These are phyloP conservation scores for Annona squamosa DNA, from an alignment of 164 flowering plant species.

Conservation along the genomic window DNA sequence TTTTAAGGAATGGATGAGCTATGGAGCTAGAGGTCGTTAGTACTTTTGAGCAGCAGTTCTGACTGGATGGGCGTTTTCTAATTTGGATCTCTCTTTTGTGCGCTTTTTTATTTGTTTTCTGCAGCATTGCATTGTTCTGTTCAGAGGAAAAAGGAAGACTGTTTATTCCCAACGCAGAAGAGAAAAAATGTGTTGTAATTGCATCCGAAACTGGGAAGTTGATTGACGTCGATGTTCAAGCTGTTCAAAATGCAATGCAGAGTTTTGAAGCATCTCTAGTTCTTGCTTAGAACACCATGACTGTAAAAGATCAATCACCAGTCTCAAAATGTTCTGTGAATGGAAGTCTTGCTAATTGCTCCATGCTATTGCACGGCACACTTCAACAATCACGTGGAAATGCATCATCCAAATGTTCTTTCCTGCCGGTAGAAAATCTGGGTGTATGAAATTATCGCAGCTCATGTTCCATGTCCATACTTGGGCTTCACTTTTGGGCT, in stretches of 20 bases:
- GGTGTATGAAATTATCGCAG: neutral
- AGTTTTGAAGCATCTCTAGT: constrained; percentile 48
- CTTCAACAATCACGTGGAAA: neutral
- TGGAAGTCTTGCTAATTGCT: neutral
- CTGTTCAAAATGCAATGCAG: constrained; percentile 45
- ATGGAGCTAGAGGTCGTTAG: too few relatives aligned
- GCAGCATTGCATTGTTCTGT: constrained; percentile 65
- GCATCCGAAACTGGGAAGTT: constrained; percentile 72
- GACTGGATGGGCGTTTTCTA: neutral
- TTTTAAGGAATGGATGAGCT: too few relatives aligned
- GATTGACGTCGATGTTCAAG: constrained; percentile 52
- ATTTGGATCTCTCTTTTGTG: neutral
- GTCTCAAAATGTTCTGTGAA: constrained; percentile 3
- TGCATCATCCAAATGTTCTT: neutral
- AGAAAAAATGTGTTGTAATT: constrained; percentile 49
- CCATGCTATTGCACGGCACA: neutral
- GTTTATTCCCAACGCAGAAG: constrained; percentile 64
- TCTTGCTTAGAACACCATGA: constrained; percentile 26
- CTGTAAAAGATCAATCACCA: neutral
- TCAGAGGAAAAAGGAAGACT: constrained; percentile 61
- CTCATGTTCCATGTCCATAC: neutral
- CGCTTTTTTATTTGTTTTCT: constrained; percentile 7
- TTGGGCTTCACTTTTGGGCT: too few relatives aligned
- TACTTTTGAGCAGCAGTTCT: too few relatives aligned
- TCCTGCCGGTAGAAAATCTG: neutral